Base-by-base conservation (phyloP, 331 rosid genomes). In the Erythrophleum ivorense region DNA sequence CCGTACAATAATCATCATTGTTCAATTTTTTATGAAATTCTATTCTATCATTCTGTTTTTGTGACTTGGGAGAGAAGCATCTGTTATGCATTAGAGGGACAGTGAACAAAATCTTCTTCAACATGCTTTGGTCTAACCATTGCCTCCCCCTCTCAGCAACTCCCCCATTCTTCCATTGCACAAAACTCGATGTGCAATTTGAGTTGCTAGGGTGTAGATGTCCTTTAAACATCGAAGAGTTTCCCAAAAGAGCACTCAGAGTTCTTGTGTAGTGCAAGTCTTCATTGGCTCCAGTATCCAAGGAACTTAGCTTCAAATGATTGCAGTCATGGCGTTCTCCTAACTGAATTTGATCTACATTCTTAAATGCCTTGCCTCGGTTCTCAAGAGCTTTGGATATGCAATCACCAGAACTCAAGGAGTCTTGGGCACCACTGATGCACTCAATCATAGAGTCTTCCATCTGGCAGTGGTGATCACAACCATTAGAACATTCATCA, bases 371-470 rank as follows among this genome's bases (percentile, higher is more conserved):
- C 81, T 68, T 85, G 78, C 80, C 81, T 60, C 76, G 86, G 65
- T 88, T 88, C 67, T 67, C 90, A 71, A 89, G 86, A 71, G 89
- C 91, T 63, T 89, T 89, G 9, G 92, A 89, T 79, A 85, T 84
- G 73, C 91, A 92, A 84, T 89, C 96, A 73, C 88, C 89, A 19
- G 94, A 90, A 81, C 86, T 88, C 83, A 86, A 71, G 79, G 97
- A 91, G 80, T 88, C 92, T 67, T 38, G 72, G 4, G 50, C 91
- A 48, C 65, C 93, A 49, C 88, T 71, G 60, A 80, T 34, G 48
- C 83, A 91, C 46, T 89, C 92, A 34, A 80, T 78, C 89, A 88
- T 78, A 60, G 93, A 84, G 78, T 88, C 88, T 6, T 85, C 90
- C 63, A 81, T 71, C 69, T 50, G 88, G 85, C 78, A 86, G 83